Conservation (phyloP, 768 basidiomycete species). For the Phlegmacium glaucopus region DNA sequence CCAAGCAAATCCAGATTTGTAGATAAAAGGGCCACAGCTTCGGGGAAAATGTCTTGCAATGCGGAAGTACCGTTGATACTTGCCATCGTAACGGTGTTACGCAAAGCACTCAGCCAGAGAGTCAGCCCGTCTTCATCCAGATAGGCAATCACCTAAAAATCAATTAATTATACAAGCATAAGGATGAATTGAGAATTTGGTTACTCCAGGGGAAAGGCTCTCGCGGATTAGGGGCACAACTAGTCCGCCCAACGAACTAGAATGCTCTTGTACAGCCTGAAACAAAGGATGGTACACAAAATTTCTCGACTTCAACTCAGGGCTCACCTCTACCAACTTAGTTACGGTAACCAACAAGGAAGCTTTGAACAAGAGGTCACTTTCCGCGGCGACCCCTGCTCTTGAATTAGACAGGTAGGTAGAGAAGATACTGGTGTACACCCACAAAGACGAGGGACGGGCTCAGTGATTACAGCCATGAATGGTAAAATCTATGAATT, state of each 20-base stretch:
- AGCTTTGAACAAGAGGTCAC: conserved; percentile 70
- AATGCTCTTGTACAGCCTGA: conserved; percentile 67
- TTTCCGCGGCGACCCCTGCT: conserved; percentile 64
- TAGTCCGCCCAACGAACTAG: conserved; percentile 48
- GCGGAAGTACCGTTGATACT: conserved; percentile 43
- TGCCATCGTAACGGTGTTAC: conserved; percentile 56
- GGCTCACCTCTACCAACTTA: conserved; percentile 34
- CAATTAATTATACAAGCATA: background rate
- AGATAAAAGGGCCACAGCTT: conserved; percentile 55
- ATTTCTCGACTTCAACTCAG: conserved; percentile 46
- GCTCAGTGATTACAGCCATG: conserved; percentile 53
- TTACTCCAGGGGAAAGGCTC: conserved; percentile 55
- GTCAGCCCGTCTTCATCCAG: conserved; percentile 77
- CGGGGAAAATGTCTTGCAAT: conserved; percentile 64
- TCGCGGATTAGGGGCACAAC: conserved; percentile 65
- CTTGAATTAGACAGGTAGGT: background rate
- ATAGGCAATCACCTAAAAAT: conserved; percentile 51
- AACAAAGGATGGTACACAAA: conserved; percentile 3
- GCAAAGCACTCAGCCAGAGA: conserved; percentile 71
- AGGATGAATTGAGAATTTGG: conserved; percentile 11
- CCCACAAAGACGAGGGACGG: conserved; percentile 73
- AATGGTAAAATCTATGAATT: conserved; percentile 61
- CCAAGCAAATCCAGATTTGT: conserved; percentile 75
- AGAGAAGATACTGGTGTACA: background rate
- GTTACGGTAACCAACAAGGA: conserved; percentile 68